phyloP scores from a whole-genome alignment of 2,329 filamentous ascomycete species.

The Ceratocystis alfenasii region DNA sequence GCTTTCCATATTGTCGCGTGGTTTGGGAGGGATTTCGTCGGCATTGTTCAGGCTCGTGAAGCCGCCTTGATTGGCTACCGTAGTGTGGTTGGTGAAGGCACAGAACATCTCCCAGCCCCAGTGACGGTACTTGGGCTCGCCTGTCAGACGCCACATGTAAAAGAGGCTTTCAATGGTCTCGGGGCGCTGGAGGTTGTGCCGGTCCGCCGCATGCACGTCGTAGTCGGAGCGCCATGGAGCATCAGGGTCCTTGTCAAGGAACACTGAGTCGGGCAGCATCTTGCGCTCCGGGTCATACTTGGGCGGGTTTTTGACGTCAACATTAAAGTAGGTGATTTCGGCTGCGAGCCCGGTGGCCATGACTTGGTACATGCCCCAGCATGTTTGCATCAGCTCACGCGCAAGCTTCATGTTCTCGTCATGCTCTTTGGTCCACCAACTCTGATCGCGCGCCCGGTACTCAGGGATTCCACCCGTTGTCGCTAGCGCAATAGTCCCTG shows the following conservation, averaged over 20 bases:
- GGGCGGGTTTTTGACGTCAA: constrained; percentile 36
- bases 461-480: constrained; percentile 70
- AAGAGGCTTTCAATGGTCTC: constrained; percentile 95
- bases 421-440: constrained; percentile 63
- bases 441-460: constrained; percentile 57
- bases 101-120: constrained; percentile 99
- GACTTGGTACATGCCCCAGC: constrained; percentile 92
- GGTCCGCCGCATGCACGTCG: constrained; percentile 65
- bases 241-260: constrained; percentile 23
- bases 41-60: constrained; percentile 75
- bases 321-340: constrained; percentile 85
- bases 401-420: constrained; percentile 82
- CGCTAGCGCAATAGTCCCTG: constrained; percentile 83
- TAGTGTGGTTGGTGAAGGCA: constrained; percentile 74
- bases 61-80: constrained; percentile 62
- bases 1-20: constrained; percentile 91
- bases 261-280: constrained; percentile 10
- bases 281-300: constrained; percentile 28
- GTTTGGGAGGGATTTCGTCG: constrained; percentile 53
- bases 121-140: constrained; percentile 74
- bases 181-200: constrained; percentile 85
- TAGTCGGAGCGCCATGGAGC: constrained; percentile 67
- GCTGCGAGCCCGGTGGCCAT: constrained; percentile 85
- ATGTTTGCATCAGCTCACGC: constrained; percentile 86
- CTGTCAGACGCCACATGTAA: constrained; percentile 98